Evolutionary conservation across 2,329 filamentous ascomycete genomes (phyloP), one percentile per base, ranked within the genome.

Genomic region (Polytolypa hystricis): DNA sequence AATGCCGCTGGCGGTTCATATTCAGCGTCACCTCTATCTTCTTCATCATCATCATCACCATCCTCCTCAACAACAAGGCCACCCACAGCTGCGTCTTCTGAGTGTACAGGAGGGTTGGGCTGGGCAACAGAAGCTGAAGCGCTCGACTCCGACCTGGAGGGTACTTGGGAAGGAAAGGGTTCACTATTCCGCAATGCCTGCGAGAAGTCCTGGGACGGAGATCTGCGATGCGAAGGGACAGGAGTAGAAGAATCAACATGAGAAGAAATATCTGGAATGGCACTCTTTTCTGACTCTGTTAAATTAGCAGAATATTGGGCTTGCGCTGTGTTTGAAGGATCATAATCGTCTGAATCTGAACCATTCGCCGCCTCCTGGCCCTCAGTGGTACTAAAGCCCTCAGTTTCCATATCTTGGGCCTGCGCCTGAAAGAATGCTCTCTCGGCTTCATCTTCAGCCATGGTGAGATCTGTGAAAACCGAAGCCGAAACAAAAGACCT

Each of bases 41-140:
- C 69, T 50, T 72, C 69, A 56, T 71, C 69, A 54, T 75, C 71
- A 55, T 74, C 73, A 51, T 72, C 69, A 56, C 71, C 69, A 54
- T 75, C 71, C 55, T 74, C 73, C 59, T 77, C 74, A 55, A 73
- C 67, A 58, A 75, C 69, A 65, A 77, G 77, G 48, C 73, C 74
- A 55, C 71, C 73, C 51, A 71, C 69, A 43, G 66, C 73, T 65
- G 69, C 50, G 68, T 60, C 53, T 67, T 65, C 46, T n/a, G 53
- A 49, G 36, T 56, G 55, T 39, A 47, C 49, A 47, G 51, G 43
- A 35, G 61, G 58, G 38, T 52, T 50, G 37, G 50, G 34, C 28
- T 48, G 42, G 44, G 50, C 46, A 37, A 47, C 44, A 40, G 57
- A 50, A 40, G 55, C 49, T 8, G 45, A 54, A 36, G 46, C 46